Evolutionary conservation across 208 protist species (phyloP), one percentile per base, ranked within the genome.

Genomic region (Leishmania martiniquensis): DNA sequence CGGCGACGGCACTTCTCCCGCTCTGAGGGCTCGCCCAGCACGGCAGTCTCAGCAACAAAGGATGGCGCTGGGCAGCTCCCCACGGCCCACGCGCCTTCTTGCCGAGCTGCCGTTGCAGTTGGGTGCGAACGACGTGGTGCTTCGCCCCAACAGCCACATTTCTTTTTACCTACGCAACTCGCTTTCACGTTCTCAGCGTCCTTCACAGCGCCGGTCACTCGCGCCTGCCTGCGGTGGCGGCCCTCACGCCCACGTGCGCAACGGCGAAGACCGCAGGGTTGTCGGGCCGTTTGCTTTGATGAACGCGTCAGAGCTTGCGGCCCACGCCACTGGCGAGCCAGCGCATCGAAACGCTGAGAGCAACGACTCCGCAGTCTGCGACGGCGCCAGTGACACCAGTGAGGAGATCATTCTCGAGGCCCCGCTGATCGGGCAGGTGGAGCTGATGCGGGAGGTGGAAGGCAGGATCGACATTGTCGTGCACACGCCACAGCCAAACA

Each of bases 401-500:
- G 60, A 84, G 47, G 74, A 76, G 42, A 32, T 75, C 10, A 79
- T 84, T 2, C 66, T 65, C 20, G 73, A 77, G 39, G 51, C 74
- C 20, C 73, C 60, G 22, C 34, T 84, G 44, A 54, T 73, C 20
- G 73, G 73, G 1, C 20, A 59, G 34, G 72, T 84, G 37, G 70
- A 75, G 51, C 54, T 76, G 44, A 65, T 79, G 47, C 73, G 73
- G 10, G 55, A 74, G 47, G 74, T 84, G 49, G 59, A 84, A n/a
- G 80, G 68, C 10, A 47, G 15, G 22, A 75, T 78, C 1, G 80
- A 72, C 57, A 68, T 79, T 54, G 69, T 78, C 5, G 68, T 84
- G 52, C 80, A 72, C 54, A 78, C 75, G 17, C 39, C 59, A 20
- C 66, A 72, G 39, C 62, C 73, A 9, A 84, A 84, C 54, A 78